Evolutionary conservation across 78 protist genomes (phyloP).

Genomic region (Tieghemostelium lacteum): DNA sequence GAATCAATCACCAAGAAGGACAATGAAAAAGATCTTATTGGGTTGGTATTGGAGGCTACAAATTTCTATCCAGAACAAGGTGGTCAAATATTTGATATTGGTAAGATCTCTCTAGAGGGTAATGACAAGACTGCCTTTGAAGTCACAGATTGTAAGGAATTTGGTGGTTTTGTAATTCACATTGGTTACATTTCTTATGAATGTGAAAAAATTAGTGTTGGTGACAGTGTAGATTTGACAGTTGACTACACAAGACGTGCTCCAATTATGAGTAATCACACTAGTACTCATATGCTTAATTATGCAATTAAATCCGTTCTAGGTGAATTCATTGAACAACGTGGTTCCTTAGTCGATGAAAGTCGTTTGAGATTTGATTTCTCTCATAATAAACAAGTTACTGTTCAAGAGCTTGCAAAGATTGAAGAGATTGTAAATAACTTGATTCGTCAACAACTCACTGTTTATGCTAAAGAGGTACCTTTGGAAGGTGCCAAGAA

Average conservation of each 20-base stretch:
- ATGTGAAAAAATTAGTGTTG: conserved; percentile 60
- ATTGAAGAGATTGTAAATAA: conserved; percentile 80
- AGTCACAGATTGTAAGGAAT: conserved; percentile 84
- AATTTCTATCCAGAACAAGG: conserved; percentile 97
- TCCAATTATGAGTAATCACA: conserved; percentile 93
- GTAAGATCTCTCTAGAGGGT: conserved; percentile 68
- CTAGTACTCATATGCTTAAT: conserved; percentile 97
- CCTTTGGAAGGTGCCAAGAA: conserved; percentile 88
- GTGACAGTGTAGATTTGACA: conserved; percentile 74
- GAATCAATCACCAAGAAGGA: conserved; percentile 17
- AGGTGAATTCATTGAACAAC: conserved; percentile 90
- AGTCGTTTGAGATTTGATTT: conserved; percentile 95
- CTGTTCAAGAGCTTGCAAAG: conserved; percentile 70
- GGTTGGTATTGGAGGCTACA: conserved; percentile 90
- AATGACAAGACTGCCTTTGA: conserved; percentile 48
- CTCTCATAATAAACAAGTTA: conserved; percentile 27
- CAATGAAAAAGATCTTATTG: conserved; percentile 26
- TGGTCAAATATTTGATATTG: conserved; percentile 96
- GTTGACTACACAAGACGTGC: conserved; percentile 89
- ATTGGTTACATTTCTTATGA: conserved; percentile 87
- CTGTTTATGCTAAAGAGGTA: conserved; percentile 80
- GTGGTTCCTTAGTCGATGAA: conserved; percentile 93
- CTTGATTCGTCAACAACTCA: conserved; percentile 33
- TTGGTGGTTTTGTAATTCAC: conserved; percentile 95
- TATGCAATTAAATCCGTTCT: conserved; percentile 88